Evolutionary conservation across 225 moss, liverwort and hornwort species (phyloP), one percentile per base, ranked within the genome.

Genomic region (Marchantia paleacea): DNA sequence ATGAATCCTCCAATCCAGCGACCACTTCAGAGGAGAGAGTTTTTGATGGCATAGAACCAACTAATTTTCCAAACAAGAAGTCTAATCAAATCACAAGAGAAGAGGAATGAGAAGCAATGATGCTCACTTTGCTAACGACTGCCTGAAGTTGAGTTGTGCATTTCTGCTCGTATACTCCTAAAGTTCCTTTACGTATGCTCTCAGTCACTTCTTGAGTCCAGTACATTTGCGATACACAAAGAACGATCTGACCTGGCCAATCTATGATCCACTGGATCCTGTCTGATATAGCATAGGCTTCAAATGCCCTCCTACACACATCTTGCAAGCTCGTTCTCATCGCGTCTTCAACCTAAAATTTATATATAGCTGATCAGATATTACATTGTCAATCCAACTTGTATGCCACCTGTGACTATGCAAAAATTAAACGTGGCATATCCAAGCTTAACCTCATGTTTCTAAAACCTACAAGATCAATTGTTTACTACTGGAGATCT

Each of bases 211-310:
- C 88, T 80, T 82, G 83, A 20, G 89, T 88, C 92, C 92, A 92
- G 58, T 84, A 87, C 75, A 92, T 92, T 80, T 92, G 92, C 72
- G 92, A 92, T 49, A 53, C 85, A 84, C 90, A 90, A 78, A 92
- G 86, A 6, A 90, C 88, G 50, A 92, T 88, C 72, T 92, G 92
- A 13, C 90, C 90, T 55, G 92, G 92, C 92, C 92, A 92, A 52
- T 90, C 89, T 72, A 84, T 77, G 20, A 90, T 82, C 92, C 92
- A 90, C 63, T 83, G 55, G 24, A 88, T 81, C 80, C 90, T 85
- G 39, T 85, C 83, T 58, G 89, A 85, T 64, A 85, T 29, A 25
- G 72, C 78, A 65, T 92, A 92, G 18, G 89, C 91, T 84, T 91
- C 84, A 66, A 87, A 91, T 50, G 89, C 88, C 60, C 91, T 86